Conservation (phyloP, 2,329 filamentous ascomycete genomes). For the Phyllosticta ampelicida region DNA sequence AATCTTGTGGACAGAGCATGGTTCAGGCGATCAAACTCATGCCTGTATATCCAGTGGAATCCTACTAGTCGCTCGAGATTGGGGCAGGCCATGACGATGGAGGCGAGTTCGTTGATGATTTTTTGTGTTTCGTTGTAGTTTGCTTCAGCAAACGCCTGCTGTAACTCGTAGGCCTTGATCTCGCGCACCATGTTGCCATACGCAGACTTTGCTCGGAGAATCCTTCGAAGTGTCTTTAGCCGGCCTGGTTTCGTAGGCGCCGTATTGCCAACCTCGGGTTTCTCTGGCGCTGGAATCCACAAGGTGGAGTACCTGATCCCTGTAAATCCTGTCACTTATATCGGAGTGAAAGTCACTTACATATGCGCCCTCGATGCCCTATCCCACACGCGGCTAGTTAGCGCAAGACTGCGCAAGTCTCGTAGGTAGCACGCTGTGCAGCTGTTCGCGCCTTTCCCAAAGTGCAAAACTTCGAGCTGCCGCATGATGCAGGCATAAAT, state of each 20-base stretch:
- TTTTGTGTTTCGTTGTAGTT: constrained; percentile 35
- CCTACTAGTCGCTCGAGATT: constrained; percentile 46
- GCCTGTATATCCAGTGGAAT: constrained; percentile 42
- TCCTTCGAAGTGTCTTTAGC: constrained; percentile 44
- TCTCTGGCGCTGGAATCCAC: constrained; percentile 35
- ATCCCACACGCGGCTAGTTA: constrained; percentile 48
- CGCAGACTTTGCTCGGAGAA: constrained; percentile 40
- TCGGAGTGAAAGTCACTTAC: constrained; percentile 29
- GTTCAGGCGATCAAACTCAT: constrained; percentile 44
- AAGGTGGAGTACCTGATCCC: constrained; percentile 37
- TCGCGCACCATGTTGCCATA: constrained; percentile 44
- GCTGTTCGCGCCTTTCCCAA: constrained; percentile 18
- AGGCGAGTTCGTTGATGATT: constrained; percentile 42
- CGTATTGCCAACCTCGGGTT: constrained; percentile 20
- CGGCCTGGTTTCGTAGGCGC: constrained; percentile 38
- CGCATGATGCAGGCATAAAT: constrained; percentile 46
- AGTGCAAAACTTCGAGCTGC: constrained; percentile 39
- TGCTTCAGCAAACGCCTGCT: constrained; percentile 27
- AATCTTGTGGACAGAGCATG: constrained; percentile 45
- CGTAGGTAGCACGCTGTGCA: constrained; percentile 45
- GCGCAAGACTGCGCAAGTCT: constrained; percentile 42
- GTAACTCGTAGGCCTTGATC: constrained; percentile 41
- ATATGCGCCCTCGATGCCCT: constrained; percentile 39
- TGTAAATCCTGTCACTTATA: not conserved
- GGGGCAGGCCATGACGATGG: constrained; percentile 48